Evolutionary conservation across 2,329 filamentous ascomycete genomes (phyloP).

Genomic region (Lasiodiplodia sp.): DNA sequence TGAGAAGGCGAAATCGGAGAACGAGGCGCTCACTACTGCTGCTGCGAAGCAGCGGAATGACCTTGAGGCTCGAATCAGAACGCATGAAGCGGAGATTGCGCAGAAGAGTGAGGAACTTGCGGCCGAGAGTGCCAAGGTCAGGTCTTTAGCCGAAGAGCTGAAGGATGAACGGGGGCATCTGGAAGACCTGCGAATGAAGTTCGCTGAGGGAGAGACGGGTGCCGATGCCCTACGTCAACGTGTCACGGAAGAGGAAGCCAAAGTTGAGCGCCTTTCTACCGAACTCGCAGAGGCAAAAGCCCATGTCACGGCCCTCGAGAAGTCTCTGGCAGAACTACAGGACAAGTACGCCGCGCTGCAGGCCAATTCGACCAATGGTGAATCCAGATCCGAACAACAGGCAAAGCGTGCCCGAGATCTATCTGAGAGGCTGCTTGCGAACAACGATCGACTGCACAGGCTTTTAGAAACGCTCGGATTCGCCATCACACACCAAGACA

Average conservation of each 20-base stretch:
- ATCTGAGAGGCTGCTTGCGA: conserved; percentile 80
- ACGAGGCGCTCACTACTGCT: conserved; percentile 49
- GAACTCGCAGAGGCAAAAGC: conserved; percentile 78
- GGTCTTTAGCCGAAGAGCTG: conserved; percentile 59
- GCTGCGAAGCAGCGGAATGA: conserved; percentile 51
- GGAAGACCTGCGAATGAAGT: conserved; percentile 70
- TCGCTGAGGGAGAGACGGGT: conserved; percentile 83
- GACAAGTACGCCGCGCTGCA: conserved; percentile 68
- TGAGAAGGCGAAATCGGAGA: conserved; percentile 56
- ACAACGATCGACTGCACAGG: conserved; percentile 82
- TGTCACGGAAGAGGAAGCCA: conserved; percentile 77
- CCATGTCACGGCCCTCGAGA: conserved; percentile 77
- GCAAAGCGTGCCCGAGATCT: conserved; percentile 80
- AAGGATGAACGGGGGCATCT: conserved; percentile 74
- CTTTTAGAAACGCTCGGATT: conserved; percentile 90
- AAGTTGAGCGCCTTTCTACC: conserved; percentile 70
- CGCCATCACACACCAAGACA: conserved; percentile 75
- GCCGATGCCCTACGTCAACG: conserved; percentile 79
- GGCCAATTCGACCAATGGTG: conserved; percentile 44
- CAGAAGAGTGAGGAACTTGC: conserved; percentile 54
- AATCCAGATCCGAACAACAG: conserved; percentile 55
- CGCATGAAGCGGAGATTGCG: conserved; percentile 47
- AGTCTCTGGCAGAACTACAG: conserved; percentile 74
- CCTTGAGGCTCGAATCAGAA: conserved; percentile 46
- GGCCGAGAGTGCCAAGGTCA: conserved; percentile 56